These are phyloP conservation scores for Amaranthus cruentus DNA, from an alignment of 148 eudicot genomes.

Conservation along the genomic window DNA sequence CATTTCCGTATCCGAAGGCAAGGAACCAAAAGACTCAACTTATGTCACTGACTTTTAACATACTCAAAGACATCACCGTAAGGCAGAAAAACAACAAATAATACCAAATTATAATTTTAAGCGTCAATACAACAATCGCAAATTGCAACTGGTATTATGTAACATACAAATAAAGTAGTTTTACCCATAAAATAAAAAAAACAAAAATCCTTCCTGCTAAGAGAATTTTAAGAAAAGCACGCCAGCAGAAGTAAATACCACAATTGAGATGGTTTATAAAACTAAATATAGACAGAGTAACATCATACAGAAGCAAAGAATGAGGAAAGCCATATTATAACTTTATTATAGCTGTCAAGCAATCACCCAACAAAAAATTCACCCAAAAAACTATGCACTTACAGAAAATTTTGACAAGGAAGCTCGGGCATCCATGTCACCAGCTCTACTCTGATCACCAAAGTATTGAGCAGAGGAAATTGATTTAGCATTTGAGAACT, in stretches of 20 bases:
- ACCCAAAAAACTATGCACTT: slow-evolving; percentile 23
- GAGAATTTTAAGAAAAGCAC: background rate
- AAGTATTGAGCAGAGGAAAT: slow-evolving; percentile 89
- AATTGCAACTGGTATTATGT: background rate
- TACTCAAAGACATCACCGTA: too few relatives aligned
- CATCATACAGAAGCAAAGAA: background rate
- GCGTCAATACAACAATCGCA: background rate
- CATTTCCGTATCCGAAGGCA: too few relatives aligned
- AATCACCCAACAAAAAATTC: background rate
- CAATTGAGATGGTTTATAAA: background rate
- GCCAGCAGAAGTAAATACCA: background rate
- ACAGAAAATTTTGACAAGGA: slow-evolving; percentile 78
- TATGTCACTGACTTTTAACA: too few relatives aligned
- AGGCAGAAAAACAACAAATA: background rate
- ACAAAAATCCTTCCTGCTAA: background rate
- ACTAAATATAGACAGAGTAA: background rate
- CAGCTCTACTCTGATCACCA: slow-evolving; percentile 58
- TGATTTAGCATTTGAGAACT: slow-evolving; percentile 93
- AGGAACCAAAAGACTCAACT: too few relatives aligned
- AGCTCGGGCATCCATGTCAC: slow-evolving; percentile 50
- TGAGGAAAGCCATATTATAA: background rate
- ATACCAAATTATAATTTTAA: background rate
- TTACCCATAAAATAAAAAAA: background rate
- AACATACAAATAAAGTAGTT: background rate
- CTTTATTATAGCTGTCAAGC: background rate